These are phyloP conservation scores for Aspergillus wentii DNA, from an alignment of 495 filamentous ascomycete genomes.

Conservation along the genomic window DNA sequence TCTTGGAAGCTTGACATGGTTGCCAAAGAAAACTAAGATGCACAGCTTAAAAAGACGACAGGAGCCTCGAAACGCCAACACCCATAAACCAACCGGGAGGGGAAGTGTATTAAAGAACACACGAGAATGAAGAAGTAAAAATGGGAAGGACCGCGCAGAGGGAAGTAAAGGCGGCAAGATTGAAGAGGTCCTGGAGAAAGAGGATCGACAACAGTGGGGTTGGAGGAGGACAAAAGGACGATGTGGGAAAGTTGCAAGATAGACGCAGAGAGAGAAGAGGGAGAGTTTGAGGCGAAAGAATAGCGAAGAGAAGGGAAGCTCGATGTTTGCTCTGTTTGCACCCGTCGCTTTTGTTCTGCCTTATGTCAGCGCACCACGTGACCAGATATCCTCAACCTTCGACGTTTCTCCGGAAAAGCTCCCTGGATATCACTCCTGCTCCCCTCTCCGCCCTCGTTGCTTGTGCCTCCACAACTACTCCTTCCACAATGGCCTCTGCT, in stretches of 20 bases:
- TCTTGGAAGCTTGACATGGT: slow-evolving; percentile 61
- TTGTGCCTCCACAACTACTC: slow-evolving; percentile 21
- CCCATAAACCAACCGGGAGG: slow-evolving; percentile 19
- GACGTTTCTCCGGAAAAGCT: slow-evolving; percentile 31
- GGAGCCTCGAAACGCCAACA: slow-evolving; percentile 25
- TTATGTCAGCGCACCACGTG: slow-evolving; percentile 29
- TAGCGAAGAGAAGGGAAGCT: slow-evolving; percentile 35
- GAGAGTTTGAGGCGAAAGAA: slow-evolving; percentile 13
- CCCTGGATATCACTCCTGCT: slow-evolving; percentile 17
- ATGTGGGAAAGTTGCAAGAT: slow-evolving; percentile 8
- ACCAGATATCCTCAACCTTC: slow-evolving; percentile 20
- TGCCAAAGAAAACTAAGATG: slow-evolving; percentile 14
- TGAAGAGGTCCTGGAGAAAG: no score
- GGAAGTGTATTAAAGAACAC: slow-evolving; percentile 14
- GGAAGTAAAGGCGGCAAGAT: slow-evolving; percentile 14
- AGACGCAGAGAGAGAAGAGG: slow-evolving; percentile 3
- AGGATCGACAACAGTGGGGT: slow-evolving; percentile 13
- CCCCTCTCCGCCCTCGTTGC: slow-evolving; percentile 10
- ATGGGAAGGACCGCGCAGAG: slow-evolving; percentile 12
- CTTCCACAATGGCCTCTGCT: slow-evolving; percentile 41
- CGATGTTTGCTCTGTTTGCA: slow-evolving; percentile 20
- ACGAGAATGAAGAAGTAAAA: slow-evolving; percentile 10
- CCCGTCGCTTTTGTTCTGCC: slow-evolving; percentile 10
- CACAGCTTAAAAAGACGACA: slow-evolving; percentile 17
- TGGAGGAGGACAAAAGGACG: slow-evolving; percentile 5